Evolutionary conservation across 257 asterid species (phyloP), one percentile per base, ranked within the genome.

Genomic region (Solanum stenotomum): DNA sequence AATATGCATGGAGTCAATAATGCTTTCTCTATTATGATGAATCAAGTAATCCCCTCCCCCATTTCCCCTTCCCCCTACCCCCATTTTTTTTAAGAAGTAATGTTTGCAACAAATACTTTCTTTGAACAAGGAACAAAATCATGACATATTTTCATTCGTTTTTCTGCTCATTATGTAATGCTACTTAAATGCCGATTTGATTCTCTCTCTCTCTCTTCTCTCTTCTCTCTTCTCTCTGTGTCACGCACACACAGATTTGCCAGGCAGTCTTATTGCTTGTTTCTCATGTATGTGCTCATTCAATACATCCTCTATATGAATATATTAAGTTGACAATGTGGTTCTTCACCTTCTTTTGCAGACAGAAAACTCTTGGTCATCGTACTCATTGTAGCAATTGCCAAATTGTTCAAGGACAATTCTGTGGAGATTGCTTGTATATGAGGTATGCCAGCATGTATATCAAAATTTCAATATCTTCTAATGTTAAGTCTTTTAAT

Each of bases 341-440:
- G 33, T 59, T 20, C 35, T 52, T 37, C 56, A 33, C 67, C 40
- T 79, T 88, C 88, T 40, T 89, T 86, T 89, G 87, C 95, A 97
- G 99, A 95, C 99, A 96, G 92, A 97, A 97, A 91, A 95, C 99
- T 15, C 98, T 96, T 75, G 99, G 99, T 63, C 94, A 90, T 83
- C 98, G 96, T 44, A 97, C 99, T 59, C 94, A 91, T 85, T 97
- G 99, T 93, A 63, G 95, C 93, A 40, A 89, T 79, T 96, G 99
- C 92, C 90, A 87, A 89, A 83, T 94, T 95, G 95, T 94, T 61
- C 99, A 95, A 87, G 99, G 99, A 52, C 99, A 97, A 90, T 97
- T 97, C 91, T 97, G 99, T 90, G 99, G 99, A 84, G 99, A 97
- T 90, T 97, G 99, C 93, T 94, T 97, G 87, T 97, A 90, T 87